phyloP scores from a whole-genome alignment of 2,329 filamentous ascomycete species.

The Aureobasidium zeae region DNA sequence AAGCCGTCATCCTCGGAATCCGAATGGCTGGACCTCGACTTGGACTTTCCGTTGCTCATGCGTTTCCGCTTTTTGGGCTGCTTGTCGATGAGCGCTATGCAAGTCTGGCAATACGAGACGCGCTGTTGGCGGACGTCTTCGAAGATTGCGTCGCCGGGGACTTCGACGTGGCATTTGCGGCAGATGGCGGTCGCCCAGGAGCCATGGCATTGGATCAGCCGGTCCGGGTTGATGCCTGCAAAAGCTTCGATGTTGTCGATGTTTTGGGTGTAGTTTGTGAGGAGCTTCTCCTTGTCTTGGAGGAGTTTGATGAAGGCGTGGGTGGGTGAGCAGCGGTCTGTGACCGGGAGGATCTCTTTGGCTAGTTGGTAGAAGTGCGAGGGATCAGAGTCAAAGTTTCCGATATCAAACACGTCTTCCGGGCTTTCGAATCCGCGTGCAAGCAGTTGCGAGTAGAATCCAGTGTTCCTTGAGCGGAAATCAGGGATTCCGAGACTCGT shows the following conservation, averaged over 20 bases:
- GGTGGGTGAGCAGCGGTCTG: constrained; percentile 70
- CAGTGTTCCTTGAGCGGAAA: constrained; percentile 87
- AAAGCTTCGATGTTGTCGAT: constrained; percentile 90
- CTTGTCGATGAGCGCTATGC: constrained; percentile 45
- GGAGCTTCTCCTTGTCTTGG: constrained; percentile 76
- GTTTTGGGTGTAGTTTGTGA: constrained; percentile 98
- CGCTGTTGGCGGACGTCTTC: constrained; percentile 64
- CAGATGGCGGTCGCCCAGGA: constrained; percentile 91
- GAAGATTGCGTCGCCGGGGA: constrained; percentile 69
- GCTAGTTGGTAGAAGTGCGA: constrained; percentile 85
- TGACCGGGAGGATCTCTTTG: constrained; percentile 76
- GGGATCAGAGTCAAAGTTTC: constrained; percentile 76
- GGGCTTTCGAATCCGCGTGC: constrained; percentile 72
- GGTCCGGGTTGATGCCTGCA: constrained; percentile 70
- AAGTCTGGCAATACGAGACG: constrained; percentile 70
- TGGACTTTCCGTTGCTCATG: constrained; percentile 36
- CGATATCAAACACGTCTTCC: constrained; percentile 91
- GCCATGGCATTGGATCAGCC: constrained; percentile 91
- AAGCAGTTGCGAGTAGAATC: constrained; percentile 77
- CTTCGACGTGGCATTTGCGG: constrained; percentile 66
- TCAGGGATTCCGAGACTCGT: constrained; percentile 95
- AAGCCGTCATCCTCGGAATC: constrained; percentile 50
- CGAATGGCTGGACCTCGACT: constrained; percentile 41
- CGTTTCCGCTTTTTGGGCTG: constrained; percentile 33
- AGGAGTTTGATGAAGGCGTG: constrained; percentile 89